Evolutionary conservation across 495 filamentous ascomycete genomes (phyloP).

Genomic region (Aspergillus conjunctus): DNA sequence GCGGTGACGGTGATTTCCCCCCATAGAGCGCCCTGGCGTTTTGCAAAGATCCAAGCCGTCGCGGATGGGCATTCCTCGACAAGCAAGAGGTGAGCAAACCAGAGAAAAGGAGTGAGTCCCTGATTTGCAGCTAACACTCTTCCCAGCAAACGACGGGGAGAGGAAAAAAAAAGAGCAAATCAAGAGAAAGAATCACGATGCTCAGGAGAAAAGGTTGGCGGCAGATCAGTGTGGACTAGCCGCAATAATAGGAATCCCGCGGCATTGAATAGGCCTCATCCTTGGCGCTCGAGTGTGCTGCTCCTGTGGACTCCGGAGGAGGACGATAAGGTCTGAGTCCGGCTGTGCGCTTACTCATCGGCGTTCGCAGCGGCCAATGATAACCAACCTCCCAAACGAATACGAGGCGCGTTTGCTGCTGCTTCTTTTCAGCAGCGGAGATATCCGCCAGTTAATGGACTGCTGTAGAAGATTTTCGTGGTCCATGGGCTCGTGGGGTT

Average conservation of each 20-base stretch:
- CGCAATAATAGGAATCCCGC: slow-evolving; percentile 16
- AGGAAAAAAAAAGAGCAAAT: background rate
- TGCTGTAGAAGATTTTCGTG: background rate
- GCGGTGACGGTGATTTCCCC: slow-evolving; percentile 14
- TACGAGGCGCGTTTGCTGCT: background rate
- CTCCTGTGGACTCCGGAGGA: too few relatives aligned
- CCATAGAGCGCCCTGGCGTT: slow-evolving; percentile 24
- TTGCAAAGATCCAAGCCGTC: background rate
- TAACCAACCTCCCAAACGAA: background rate
- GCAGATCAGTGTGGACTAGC: slow-evolving; percentile 5
- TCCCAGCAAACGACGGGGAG: background rate
- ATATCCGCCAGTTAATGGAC: background rate
- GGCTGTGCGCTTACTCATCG: slow-evolving; percentile 9
- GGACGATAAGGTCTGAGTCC: background rate
- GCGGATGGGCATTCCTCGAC: slow-evolving; percentile 1
- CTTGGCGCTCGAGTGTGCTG: background rate
- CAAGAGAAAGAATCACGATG: background rate
- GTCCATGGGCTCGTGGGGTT: background rate
- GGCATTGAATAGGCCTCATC: slow-evolving; percentile 9
- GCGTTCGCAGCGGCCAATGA: too few relatives aligned
- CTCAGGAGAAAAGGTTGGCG: slow-evolving; percentile 3
- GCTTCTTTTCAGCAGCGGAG: background rate
- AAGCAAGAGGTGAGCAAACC: background rate
- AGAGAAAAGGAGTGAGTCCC: background rate
- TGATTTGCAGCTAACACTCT: background rate